Conservation (phyloP, 306 rosid genomes). For the Senna tora region DNA sequence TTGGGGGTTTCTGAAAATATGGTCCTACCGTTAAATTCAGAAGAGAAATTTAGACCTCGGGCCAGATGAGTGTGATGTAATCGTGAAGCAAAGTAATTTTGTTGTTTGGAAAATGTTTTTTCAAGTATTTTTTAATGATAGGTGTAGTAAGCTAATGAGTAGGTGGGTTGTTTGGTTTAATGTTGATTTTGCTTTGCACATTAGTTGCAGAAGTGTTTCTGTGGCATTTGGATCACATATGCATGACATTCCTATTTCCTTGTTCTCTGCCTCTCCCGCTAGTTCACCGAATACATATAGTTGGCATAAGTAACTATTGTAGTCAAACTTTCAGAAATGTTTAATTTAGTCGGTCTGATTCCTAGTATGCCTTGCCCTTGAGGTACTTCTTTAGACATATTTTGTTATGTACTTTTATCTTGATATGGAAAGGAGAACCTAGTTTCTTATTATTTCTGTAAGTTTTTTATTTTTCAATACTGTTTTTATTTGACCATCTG, state of each 20-base stretch:
- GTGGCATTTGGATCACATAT: background rate
- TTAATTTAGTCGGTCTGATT: background rate
- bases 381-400: background rate
- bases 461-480: constrained; percentile 9
- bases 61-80: background rate
- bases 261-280: background rate
- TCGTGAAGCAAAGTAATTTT: background rate
- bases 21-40: background rate
- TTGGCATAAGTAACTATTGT: background rate
- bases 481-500: constrained; percentile 14
- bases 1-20: background rate
- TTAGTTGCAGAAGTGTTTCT: background rate
- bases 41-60: background rate
- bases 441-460: background rate
- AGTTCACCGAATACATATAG: background rate
- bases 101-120: background rate
- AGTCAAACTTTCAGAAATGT: background rate
- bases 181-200: background rate
- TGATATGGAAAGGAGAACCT: too few species aligned
- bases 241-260: background rate
- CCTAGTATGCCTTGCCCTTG: background rate
- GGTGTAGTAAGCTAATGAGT: background rate
- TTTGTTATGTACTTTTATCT: too few species aligned
- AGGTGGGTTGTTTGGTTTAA: constrained; percentile 15
- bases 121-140: background rate